A percentile compares a stretch with the other conserved stretches of the same genome.
Conservation (phyloP, 805 yeast species). For the Maudiozyma turicensis region DNA sequence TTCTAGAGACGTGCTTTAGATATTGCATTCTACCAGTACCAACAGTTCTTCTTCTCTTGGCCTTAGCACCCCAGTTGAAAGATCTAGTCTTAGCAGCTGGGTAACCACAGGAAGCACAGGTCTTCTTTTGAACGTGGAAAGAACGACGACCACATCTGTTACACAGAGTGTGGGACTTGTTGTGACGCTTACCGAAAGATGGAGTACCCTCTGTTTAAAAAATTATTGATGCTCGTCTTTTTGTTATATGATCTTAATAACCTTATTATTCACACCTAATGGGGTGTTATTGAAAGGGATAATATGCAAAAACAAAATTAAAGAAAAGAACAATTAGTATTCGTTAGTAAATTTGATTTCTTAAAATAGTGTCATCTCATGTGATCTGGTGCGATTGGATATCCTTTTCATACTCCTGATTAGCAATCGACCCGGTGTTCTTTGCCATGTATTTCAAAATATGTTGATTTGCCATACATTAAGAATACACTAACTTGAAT, state of each 20-base stretch:
- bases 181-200: slow-evolving; percentile 99
- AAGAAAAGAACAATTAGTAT: background rate
- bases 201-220: slow-evolving; percentile 86
- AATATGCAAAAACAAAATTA: background rate
- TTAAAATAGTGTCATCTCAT: background rate
- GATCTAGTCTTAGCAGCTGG: slow-evolving; percentile 98
- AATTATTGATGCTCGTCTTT: slow-evolving; percentile 6
- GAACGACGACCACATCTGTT: slow-evolving; percentile 98
- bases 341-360: background rate
- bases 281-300: too few species aligned
- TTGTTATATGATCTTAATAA: background rate
- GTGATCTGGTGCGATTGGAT: background rate
- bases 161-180: slow-evolving; percentile 98
- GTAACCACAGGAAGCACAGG: slow-evolving; percentile 98
- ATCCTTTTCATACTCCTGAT: too few species aligned
- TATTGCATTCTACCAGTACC: slow-evolving; percentile 99
- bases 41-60: slow-evolving; percentile 98
- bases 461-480: too few species aligned
- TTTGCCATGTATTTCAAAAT: too few species aligned
- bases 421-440: too few species aligned
- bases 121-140: slow-evolving; percentile 98
- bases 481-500: too few species aligned
- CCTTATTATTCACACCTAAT: too few species aligned
- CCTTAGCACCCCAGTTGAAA: slow-evolving; percentile 98
- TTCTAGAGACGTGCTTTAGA: slow-evolving; percentile 94